Base-by-base conservation (phyloP, 78 protist genomes). In the Planoprotostelium fungivorum region DNA sequence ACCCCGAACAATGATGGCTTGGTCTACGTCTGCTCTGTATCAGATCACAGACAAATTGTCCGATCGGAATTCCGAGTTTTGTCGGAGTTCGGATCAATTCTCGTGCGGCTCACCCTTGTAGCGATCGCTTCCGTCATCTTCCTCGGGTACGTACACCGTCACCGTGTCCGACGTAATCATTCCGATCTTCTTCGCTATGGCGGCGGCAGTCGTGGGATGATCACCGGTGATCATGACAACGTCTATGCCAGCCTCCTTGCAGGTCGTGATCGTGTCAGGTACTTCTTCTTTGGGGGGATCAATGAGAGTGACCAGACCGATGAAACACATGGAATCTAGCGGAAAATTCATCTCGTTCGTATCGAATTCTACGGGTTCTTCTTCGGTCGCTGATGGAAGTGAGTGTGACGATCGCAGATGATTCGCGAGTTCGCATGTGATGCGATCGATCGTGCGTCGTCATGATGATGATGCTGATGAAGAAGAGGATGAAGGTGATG, bases 141-240 rank as follows among this genome's bases (percentile, higher is more conserved):
- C 31, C 5, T 51, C 73, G 73, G 73, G 73, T 16, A 51, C 39
- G 51, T 25, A n/a, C 28, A 31, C 1, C 86, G 1, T 1, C 28
- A 10, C 86, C 28, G 1, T 85, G 63, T 37, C 92, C 36, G 28
- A n/a, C 35, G 86, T 90, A 51, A 85, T 63, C 34, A 90, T 90
- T 37, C 92, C 92, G 36, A 90, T 36, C 84, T 90, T 35, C 38
- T 85, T 36, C 36, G 97, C 98, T 88, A 98, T 98, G 87, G 98
- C 97, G n/a, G 9, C n/a, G 35, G 99, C 99, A 0, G 99, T 99
- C 84, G 38, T 63, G 25, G 98, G 96, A 84, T 97, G 98, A 87
- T 99, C 99, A 29, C 99, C 99, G 28, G 99, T 98, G 34, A 97
- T 98, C 99, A 98, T 98, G 86, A 95, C 87, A 85, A 98, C 98